Conservation (phyloP, 495 filamentous ascomycete species). For the Extremus antarcticus region DNA sequence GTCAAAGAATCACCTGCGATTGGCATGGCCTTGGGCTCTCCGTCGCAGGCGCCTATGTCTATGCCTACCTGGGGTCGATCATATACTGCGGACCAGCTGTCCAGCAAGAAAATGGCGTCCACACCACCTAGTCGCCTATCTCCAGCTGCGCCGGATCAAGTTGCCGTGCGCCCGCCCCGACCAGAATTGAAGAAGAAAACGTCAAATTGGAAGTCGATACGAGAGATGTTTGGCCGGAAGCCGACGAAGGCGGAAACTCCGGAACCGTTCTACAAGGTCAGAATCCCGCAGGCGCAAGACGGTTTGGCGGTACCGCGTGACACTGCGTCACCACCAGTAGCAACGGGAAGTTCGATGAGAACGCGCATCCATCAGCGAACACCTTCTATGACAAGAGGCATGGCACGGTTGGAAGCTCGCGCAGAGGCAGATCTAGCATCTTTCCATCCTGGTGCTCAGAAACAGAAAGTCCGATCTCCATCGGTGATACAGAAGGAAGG, state of each 20-base stretch:
- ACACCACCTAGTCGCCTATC: not conserved
- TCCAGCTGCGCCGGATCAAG: not conserved
- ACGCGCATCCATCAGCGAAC: conserved; percentile 7
- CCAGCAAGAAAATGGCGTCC: not conserved
- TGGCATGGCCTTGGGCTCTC: conserved; percentile 10
- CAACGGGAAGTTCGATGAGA: not conserved
- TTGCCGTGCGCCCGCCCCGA: not conserved
- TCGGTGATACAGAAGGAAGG: not conserved
- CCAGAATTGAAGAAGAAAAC: conserved; percentile 10
- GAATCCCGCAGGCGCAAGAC: not conserved
- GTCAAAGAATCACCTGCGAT: conserved; percentile 1
- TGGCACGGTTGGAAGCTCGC: conserved; percentile 10
- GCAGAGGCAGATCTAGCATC: conserved; percentile 10
- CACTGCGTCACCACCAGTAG: conserved; percentile 1
- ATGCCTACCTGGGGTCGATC: conserved; percentile 9
- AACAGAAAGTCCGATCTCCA: not conserved
- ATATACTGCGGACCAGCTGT: conserved; percentile 5
- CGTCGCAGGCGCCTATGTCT: conserved; percentile 4
- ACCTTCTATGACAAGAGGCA: conserved; percentile 4
- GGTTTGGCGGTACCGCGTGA: not conserved
- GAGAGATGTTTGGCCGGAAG: conserved; percentile 7
- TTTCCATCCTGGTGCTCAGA: conserved; percentile 7
- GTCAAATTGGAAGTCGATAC: conserved; percentile 10
- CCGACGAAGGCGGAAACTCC: not conserved
- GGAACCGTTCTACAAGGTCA: conserved; percentile 9